phyloP scores from a whole-genome alignment of 2,329 filamentous ascomycete species.

The Albophoma yamanashiensis region DNA sequence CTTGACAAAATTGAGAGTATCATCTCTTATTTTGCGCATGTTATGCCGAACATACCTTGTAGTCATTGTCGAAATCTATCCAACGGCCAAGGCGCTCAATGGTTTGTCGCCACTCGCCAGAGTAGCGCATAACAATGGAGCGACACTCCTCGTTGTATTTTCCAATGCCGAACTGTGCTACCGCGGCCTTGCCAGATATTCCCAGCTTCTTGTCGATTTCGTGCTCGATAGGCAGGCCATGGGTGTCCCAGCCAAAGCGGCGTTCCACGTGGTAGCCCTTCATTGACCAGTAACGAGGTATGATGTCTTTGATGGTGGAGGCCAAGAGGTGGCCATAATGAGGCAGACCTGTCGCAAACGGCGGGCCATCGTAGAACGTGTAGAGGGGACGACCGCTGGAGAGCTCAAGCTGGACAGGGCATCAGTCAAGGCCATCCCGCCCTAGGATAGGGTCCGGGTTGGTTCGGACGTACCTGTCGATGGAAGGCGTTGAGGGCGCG shows the following conservation, averaged over 20 bases:
- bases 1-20: background rate
- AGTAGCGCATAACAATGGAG: slow-evolving; percentile 87
- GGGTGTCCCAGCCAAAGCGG: slow-evolving; percentile 90
- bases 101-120: slow-evolving; percentile 76
- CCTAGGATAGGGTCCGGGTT: background rate
- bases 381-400: slow-evolving; percentile 75
- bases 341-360: slow-evolving; percentile 62
- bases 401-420: slow-evolving; percentile 49
- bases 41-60: slow-evolving; percentile 50
- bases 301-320: slow-evolving; percentile 95
- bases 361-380: slow-evolving; percentile 88
- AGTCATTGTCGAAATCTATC: slow-evolving; percentile 98
- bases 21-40: background rate
- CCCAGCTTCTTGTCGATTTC: slow-evolving; percentile 96
- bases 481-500: slow-evolving; percentile 86
- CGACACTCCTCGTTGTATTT: slow-evolving; percentile 89
- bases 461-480: slow-evolving; percentile 48
- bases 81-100: slow-evolving; percentile 84
- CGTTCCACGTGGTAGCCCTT: slow-evolving; percentile 88
- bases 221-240: slow-evolving; percentile 89
- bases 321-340: slow-evolving; percentile 69
- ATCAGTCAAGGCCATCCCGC: background rate
- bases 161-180: slow-evolving; percentile 73
- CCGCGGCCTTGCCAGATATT: slow-evolving; percentile 78
- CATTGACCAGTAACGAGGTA: slow-evolving; percentile 96